A percentile compares a stretch with the other conserved stretches of the same genome.
Evolutionary conservation across 768 basidiomycete species (phyloP).

Genomic region (Calocera cornea): DNA sequence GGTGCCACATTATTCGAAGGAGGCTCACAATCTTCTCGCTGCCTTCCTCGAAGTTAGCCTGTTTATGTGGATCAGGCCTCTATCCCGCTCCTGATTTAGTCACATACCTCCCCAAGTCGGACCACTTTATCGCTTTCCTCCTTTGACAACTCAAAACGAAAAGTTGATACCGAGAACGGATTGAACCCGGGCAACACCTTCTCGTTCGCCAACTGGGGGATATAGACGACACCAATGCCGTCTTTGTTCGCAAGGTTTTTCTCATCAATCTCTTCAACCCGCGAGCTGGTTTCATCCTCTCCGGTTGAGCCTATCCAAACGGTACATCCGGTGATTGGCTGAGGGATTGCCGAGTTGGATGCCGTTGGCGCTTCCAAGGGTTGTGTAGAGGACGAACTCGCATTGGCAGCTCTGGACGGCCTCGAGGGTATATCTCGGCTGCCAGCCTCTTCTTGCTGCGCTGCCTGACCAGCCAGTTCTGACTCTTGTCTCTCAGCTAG

Average conservation of each 20-base stretch:
- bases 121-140: slow-evolving; percentile 17
- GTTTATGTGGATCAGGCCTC: neutral
- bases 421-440: slow-evolving; percentile 5
- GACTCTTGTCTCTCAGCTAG: slow-evolving; percentile 15
- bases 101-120: slow-evolving; percentile 15
- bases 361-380: neutral
- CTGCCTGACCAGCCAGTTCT: slow-evolving; percentile 14
- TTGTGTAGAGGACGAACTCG: neutral
- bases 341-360: neutral
- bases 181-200: slow-evolving; percentile 15
- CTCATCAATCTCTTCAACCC: slow-evolving; percentile 15
- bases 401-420: neutral
- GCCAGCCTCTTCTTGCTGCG: slow-evolving; percentile 6
- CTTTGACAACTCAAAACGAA: slow-evolving; percentile 12
- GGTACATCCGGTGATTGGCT: slow-evolving; percentile 10
- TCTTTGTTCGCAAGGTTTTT: slow-evolving; percentile 14
- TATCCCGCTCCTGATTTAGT: neutral
- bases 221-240: slow-evolving; percentile 20
- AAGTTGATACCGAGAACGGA: slow-evolving; percentile 17
- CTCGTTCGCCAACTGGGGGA: slow-evolving; percentile 17
- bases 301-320: slow-evolving; percentile 19
- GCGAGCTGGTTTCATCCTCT: slow-evolving; percentile 10
- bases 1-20: slow-evolving; percentile 17
- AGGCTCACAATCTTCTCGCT: slow-evolving; percentile 15
- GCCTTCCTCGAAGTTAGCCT: slow-evolving; percentile 18